phyloP scores from a whole-genome alignment of 2,329 filamentous ascomycete genomes.

The Ophiostoma angusticollis region DNA sequence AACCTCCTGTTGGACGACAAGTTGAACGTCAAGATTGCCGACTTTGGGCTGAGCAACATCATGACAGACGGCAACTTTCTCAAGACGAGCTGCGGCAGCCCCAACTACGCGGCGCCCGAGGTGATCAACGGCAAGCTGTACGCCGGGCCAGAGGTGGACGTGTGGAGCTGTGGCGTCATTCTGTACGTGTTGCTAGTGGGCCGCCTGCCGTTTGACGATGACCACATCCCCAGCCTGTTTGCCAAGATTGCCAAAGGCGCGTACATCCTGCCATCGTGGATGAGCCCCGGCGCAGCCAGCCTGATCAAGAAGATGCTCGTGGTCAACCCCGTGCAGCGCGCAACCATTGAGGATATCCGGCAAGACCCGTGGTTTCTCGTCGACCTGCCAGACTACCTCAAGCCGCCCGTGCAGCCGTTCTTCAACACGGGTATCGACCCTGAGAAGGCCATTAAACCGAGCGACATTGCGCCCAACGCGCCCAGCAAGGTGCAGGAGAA shows the following conservation, averaged over 20 bases:
- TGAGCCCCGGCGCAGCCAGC: constrained; percentile 67
- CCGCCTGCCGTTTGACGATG: constrained; percentile 88
- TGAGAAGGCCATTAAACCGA: constrained; percentile 77
- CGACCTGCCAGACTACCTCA: constrained; percentile 74
- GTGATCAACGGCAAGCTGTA: constrained; percentile 97
- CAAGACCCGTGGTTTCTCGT: constrained; percentile 89
- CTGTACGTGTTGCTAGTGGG: constrained; percentile 72
- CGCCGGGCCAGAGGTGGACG: constrained; percentile 92
- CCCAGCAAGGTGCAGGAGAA: constrained; percentile 72
- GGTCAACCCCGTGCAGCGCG: constrained; percentile 86
- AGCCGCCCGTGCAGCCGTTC: constrained; percentile 81
- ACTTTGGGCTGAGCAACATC: constrained; percentile 97
- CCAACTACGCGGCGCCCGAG: constrained; percentile 95
- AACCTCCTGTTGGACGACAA: constrained; percentile 90
- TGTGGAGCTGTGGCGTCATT: constrained; percentile 94
- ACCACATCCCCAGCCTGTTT: constrained; percentile 94
- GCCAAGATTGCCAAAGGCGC: constrained; percentile 94
- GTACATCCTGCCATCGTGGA: constrained; percentile 84
- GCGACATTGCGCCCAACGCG: constrained; percentile 67
- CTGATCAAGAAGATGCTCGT: constrained; percentile 90
- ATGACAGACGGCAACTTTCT: constrained; percentile 99
- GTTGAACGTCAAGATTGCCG: constrained; percentile 97
- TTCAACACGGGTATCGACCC: constrained; percentile 88
- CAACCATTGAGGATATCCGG: constrained; percentile 86
- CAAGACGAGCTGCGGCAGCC: constrained; percentile 95